A percentile compares a stretch with the other conserved stretches of the same genome.
Evolutionary conservation across 495 filamentous ascomycete species (phyloP).

Genomic region (Acidiella bohemica): DNA sequence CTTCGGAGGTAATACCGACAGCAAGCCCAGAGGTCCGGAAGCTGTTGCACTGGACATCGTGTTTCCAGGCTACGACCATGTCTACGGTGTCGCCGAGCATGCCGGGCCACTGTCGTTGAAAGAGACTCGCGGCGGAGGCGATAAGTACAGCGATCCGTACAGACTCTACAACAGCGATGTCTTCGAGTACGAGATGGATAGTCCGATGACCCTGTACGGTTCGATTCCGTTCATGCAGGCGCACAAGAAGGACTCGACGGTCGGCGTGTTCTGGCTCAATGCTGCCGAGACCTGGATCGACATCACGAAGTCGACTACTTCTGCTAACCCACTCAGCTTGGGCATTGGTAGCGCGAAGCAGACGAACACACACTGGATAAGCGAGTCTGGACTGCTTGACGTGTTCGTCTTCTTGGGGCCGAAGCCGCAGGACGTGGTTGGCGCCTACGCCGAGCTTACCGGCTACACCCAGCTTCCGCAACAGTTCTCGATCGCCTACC

Average conservation of each 20-base stretch:
- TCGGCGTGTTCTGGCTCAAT: conserved; percentile 98
- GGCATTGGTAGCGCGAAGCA: conserved; percentile 52
- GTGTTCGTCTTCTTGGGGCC: conserved; percentile 91
- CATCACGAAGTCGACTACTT: conserved; percentile 66
- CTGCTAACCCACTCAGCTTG: conserved; percentile 63
- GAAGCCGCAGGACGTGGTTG: conserved; percentile 62
- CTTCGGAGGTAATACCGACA: conserved; percentile 87
- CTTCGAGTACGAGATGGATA: conserved; percentile 93
- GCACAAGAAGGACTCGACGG: conserved; percentile 80
- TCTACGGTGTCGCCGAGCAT: conserved; percentile 92
- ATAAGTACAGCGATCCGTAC: conserved; percentile 83
- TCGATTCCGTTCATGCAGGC: conserved; percentile 95
- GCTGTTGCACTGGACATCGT: conserved; percentile 80
- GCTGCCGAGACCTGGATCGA: conserved; percentile 96
- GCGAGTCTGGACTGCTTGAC: conserved; percentile 78
- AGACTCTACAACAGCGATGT: conserved; percentile 91
- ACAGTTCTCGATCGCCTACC: conserved; percentile 82
- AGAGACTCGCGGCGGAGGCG: conserved; percentile 75
- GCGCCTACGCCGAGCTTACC: conserved; percentile 78
- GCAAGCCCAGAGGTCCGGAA: conserved; percentile 82
- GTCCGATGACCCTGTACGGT: conserved; percentile 97
- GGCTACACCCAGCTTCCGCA: conserved; percentile 86
- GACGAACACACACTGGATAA: conserved; percentile 94
- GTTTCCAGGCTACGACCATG: conserved; percentile 81
- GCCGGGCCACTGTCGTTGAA: conserved; percentile 75